Conservation (phyloP, 2,329 filamentous ascomycete genomes). For the Ophiobolus disseminans region DNA sequence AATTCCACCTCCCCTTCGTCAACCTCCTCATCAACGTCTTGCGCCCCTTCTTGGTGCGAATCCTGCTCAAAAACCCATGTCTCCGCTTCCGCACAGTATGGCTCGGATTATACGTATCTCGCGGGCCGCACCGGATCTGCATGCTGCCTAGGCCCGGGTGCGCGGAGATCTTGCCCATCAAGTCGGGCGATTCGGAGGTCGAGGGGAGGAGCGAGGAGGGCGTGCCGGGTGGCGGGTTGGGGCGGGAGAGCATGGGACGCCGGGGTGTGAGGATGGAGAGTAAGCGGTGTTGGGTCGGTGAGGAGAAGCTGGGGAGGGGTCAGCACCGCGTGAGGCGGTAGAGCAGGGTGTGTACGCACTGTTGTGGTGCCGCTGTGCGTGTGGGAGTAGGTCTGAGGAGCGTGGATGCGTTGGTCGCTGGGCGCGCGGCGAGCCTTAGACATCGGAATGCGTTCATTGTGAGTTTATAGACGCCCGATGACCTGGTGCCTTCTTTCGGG, state of each 20-base stretch:
- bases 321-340: not conserved
- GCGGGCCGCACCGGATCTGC: constrained; percentile 56
- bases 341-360: constrained; percentile 17
- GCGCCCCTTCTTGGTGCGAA: constrained; percentile 61
- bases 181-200: constrained; percentile 37
- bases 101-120: constrained; percentile 66
- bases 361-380: constrained; percentile 23
- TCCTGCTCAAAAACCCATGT: constrained; percentile 64
- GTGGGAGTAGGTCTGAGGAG: constrained; percentile 30
- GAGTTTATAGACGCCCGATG: constrained; percentile 1
- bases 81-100: constrained; percentile 67
- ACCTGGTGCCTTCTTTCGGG: too few relatives aligned
- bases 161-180: constrained; percentile 44
- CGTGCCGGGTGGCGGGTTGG: constrained; percentile 26
- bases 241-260: constrained; percentile 33
- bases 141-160: constrained; percentile 47
- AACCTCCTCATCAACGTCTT: constrained; percentile 61
- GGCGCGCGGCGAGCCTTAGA: constrained; percentile 34
- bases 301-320: constrained; percentile 8
- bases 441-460: constrained; percentile 46
- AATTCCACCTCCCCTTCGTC: constrained; percentile 58
- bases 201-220: constrained; percentile 16
- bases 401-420: constrained; percentile 19
- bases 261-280: constrained; percentile 39
- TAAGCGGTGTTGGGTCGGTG: constrained; percentile 22